phyloP scores from a whole-genome alignment of 257 asterid genomes.

The Nicotiana obtusifolia region DNA sequence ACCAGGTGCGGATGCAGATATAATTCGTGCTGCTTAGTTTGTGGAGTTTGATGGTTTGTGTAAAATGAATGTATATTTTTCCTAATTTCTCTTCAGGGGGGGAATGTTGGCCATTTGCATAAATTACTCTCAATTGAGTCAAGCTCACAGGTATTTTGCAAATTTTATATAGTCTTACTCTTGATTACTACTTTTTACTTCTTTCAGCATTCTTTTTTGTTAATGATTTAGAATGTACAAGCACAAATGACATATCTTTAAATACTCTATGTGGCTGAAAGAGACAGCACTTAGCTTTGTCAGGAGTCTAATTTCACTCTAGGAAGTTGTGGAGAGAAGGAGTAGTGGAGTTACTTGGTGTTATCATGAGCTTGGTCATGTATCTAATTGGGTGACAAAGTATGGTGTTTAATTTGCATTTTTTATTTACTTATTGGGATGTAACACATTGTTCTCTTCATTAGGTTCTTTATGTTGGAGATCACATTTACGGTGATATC shows the following conservation, averaged over 20 bases:
- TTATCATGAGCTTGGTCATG: neutral
- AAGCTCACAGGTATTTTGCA: conserved; percentile 78
- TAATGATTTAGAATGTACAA: neutral
- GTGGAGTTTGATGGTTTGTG: neutral
- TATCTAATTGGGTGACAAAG: conserved; percentile 11
- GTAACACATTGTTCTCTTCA: conserved; percentile 14
- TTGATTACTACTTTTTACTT: neutral
- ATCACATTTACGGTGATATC: conserved; percentile 97
- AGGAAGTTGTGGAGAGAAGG: neutral
- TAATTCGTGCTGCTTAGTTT: conserved; percentile 9
- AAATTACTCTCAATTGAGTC: conserved; percentile 74
- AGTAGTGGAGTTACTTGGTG: neutral
- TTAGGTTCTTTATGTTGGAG: conserved; percentile 97
- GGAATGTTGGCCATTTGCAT: conserved; percentile 95
- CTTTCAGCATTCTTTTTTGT: neutral
- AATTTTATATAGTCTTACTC: neutral
- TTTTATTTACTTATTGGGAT: conserved; percentile 1
- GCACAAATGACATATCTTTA: neutral
- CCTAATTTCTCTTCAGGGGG: conserved; percentile 66
- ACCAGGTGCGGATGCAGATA: conserved; percentile 51
- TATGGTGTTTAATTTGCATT: neutral
- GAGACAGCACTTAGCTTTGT: neutral
- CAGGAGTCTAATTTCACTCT: neutral
- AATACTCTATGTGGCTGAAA: neutral
- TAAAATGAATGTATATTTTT: neutral